Conservation (phyloP, 2,329 filamentous ascomycete species). For the Aspergillus glaucus region DNA sequence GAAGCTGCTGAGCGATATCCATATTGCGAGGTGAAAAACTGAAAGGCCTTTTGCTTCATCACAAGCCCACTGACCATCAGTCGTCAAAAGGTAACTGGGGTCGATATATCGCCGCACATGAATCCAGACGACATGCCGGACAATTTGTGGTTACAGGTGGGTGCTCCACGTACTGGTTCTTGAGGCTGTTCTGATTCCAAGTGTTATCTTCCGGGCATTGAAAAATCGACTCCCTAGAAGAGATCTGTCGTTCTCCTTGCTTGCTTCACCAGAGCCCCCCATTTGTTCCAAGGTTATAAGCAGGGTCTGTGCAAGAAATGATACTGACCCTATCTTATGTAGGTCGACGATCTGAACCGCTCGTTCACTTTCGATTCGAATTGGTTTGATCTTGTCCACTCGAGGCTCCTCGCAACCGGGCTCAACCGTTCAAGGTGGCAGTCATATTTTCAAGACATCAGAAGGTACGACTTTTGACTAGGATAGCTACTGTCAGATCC, state of each 20-base stretch:
- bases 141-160: conserved; percentile 62
- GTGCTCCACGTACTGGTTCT: conserved; percentile 9
- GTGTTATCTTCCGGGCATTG: not conserved
- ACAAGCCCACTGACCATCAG: conserved; percentile 11
- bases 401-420: conserved; percentile 53
- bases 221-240: not conserved
- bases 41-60: conserved; percentile 1
- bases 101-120: conserved; percentile 67
- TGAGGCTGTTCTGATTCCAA: not conserved
- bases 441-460: conserved; percentile 69
- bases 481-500: not conserved
- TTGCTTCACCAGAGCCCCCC: not conserved
- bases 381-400: conserved; percentile 79
- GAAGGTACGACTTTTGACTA: conserved; percentile 33
- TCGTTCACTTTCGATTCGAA: conserved; percentile 62
- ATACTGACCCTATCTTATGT: conserved; percentile 12
- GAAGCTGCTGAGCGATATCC: conserved; percentile 62
- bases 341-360: conserved; percentile 65
- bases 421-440: conserved; percentile 68
- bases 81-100: conserved; percentile 55
- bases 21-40: conserved; percentile 53
- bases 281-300: not conserved
- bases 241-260: not conserved
- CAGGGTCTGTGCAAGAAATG: not conserved
- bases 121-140: conserved; percentile 57